Base-by-base conservation (phyloP, 2,329 filamentous ascomycete genomes). In the Berkeleyomyces rouxiae region DNA sequence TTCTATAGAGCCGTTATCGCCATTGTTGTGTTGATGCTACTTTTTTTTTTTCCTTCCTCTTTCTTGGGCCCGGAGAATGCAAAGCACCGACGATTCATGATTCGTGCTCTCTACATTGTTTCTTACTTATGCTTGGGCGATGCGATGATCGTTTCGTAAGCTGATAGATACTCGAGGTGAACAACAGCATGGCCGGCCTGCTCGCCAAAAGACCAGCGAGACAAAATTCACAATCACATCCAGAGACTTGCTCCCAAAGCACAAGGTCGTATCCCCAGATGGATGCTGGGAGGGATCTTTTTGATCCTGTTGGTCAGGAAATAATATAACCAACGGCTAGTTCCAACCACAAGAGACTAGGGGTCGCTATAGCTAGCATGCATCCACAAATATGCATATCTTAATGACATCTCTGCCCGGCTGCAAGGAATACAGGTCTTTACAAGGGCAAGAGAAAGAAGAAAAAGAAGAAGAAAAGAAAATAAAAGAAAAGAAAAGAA, bases 371-470 rank as follows among this genome's bases (percentile, higher is more conserved):
- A 23, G 23, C 33, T 53, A 59, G 57, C 57, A 59, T 59, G 43
- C 57, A 59, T 33, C 57, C 57, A 59, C 57, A 59, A 59, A 59
- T 46, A 59, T 46, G 57, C 57, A 59, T 59, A 59, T 59, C 33
- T 59, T 40, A 59, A 59, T 46, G 42, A 59, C 57, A 59, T 59
- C 57, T 33, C 39, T 59, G 39, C 31, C 57, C 40, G 10, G 43
- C 44, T 46, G 4, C 9, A 43, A 13, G 16, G 13, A 58, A 42
- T 11, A 16, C 23, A 36, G 23, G 23, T 23, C 23, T 23, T 23
- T 23, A 23, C 23, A 6, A 47, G 23, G 44, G 23, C n/a, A 16
- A 9, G 23, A 47, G 13, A 4, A 53, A 36, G 36, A 16, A 11
- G 16, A 47, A 47, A 4, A 47, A 47, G 9, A 11, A 4, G 23